A percentile compares a stretch with the other conserved stretches of the same genome.
phyloP scores from a whole-genome alignment of 2,329 filamentous ascomycete genomes.

The Plenodomus biglobosus region DNA sequence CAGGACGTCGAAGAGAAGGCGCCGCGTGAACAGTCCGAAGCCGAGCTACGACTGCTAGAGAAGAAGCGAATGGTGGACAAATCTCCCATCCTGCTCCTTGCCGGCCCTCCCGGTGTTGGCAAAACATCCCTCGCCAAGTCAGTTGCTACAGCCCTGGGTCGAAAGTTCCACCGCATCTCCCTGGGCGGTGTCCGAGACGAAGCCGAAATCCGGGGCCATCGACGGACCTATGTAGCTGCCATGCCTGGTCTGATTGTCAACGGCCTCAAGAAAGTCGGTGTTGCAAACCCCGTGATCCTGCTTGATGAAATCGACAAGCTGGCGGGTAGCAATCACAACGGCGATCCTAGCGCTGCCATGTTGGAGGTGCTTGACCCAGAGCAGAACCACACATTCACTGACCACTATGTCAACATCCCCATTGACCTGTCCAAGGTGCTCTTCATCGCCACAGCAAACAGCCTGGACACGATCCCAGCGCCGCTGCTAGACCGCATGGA shows the following conservation, averaged over 20 bases:
- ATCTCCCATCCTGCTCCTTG: conserved; percentile 90
- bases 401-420: conserved; percentile 95
- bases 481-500: conserved; percentile 96
- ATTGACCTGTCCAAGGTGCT: conserved; percentile 95
- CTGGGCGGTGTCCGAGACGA: conserved; percentile 94
- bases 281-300: conserved; percentile 91
- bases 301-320: conserved; percentile 99
- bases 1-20: conserved; percentile 48
- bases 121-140: conserved; percentile 96
- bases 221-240: conserved; percentile 95
- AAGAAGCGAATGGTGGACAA: conserved; percentile 88
- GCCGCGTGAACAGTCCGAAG: conserved; percentile 40
- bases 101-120: conserved; percentile 90
- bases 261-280: conserved; percentile 91
- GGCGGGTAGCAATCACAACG: conserved; percentile 85
- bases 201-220: conserved; percentile 92
- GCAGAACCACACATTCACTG: conserved; percentile 91
- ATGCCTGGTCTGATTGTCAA: conserved; percentile 96
- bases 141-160: conserved; percentile 84
- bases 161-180: conserved; percentile 96
- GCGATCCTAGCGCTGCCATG: conserved; percentile 96
- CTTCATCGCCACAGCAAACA: conserved; percentile 97
- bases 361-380: conserved; percentile 96
- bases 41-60: conserved; percentile 72
- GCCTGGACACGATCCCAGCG: conserved; percentile 89